phyloP scores from a whole-genome alignment of 2,329 filamentous ascomycete genomes.

The Fusarium verticillioides region DNA sequence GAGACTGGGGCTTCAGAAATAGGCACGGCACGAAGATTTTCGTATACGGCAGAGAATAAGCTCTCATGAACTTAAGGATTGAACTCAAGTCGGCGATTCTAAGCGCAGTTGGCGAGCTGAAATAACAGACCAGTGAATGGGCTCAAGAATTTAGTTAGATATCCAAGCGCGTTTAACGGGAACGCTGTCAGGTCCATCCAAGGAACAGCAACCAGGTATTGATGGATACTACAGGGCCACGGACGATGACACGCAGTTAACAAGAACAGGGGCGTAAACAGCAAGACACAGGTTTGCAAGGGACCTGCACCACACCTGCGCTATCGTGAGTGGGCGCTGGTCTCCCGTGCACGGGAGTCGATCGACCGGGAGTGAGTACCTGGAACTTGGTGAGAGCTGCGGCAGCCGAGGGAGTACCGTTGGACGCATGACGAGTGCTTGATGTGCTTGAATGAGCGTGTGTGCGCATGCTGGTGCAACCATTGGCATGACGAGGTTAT shows the following conservation, averaged over 20 bases:
- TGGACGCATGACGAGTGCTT: slow-evolving; percentile 29
- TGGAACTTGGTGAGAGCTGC: slow-evolving; percentile 26
- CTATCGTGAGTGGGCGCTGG: slow-evolving; percentile 11
- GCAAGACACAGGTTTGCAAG: slow-evolving; percentile 19
- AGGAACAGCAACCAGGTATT: slow-evolving; percentile 20
- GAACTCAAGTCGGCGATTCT: slow-evolving; percentile 4
- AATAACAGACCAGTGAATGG: slow-evolving; percentile 21
- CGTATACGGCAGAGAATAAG: slow-evolving; percentile 3
- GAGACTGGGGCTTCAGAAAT: not conserved
- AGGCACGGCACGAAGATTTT: slow-evolving; percentile 7
- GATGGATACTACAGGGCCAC: slow-evolving; percentile 22
- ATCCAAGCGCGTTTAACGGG: slow-evolving; percentile 24
- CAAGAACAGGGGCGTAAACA: slow-evolving; percentile 17
- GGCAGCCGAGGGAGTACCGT: slow-evolving; percentile 33
- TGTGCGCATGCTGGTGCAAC: slow-evolving; percentile 2
- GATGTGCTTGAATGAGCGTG: not conserved
- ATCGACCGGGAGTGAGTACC: slow-evolving; percentile 25
- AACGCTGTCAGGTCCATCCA: slow-evolving; percentile 29
- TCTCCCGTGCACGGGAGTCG: slow-evolving; percentile 30
- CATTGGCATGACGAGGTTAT: slow-evolving; percentile 10
- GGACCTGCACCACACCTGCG: slow-evolving; percentile 12
- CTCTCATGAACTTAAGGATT: not conserved
- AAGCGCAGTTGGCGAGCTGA: slow-evolving; percentile 13
- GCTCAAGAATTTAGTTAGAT: slow-evolving; percentile 6
- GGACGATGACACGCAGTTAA: slow-evolving; percentile 41